Base-by-base conservation (phyloP, 495 filamentous ascomycete genomes). In the Aspergillus carlsbadensis region DNA sequence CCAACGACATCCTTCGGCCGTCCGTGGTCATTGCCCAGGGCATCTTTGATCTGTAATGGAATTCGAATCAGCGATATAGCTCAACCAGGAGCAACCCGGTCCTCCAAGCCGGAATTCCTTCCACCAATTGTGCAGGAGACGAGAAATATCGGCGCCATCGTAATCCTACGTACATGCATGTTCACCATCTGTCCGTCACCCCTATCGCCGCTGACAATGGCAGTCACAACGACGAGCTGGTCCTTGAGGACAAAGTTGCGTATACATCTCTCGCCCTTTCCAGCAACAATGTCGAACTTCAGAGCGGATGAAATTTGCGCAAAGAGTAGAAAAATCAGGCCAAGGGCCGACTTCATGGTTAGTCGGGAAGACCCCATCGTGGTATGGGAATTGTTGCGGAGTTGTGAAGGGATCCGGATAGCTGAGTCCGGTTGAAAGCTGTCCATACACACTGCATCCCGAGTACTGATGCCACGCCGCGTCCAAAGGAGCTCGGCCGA, bases 191-290 rank as follows among this genome's bases (percentile, higher is more conserved):
- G 92, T 10, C 94, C 94, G 78, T 98, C 94, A 40, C 95, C 94
- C 74, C 87, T 91, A 31, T 79, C 72, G 13, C 94, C 94, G 68
- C 85, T 81, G 13, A 96, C 83, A 50, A 86, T 96, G 50, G 93
- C 89, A 34, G 94, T 98, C n/a, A 98, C 94, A 6, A 98, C 92
- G n/a, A 98, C 94, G 56, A 98, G 78, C 52, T 93, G 95, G 70
- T 96, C 92, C 72, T 86, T 90, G 47, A 85, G 78, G 53, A 97
- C 93, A 69, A 97, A 98, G 76, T 98, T 98, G 64, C 95, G 86
- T 72, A 98, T 91, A 77, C 94, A 98, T 81, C 95, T 83, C 70
- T 90, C 86, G 50, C 83, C 79, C 66, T 84, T 81, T 64, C 79
- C 76, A 70, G 94, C 91, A 63, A 83, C 70, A 52, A 98, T 81